phyloP scores from a whole-genome alignment of 768 basidiomycete genomes.

The Russula earlei region DNA sequence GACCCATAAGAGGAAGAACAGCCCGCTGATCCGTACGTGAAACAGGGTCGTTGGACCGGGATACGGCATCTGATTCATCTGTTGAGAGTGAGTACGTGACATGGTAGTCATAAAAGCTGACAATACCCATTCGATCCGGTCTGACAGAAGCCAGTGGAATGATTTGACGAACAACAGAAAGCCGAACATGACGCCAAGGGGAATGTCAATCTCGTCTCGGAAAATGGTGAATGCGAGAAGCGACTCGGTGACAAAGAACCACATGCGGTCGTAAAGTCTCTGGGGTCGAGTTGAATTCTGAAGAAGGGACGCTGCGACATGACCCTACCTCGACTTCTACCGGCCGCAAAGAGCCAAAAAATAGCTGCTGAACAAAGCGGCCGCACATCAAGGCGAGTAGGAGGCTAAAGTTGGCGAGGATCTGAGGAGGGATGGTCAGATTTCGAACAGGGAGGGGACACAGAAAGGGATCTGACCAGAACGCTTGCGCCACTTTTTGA shows the following conservation, averaged over 20 bases:
- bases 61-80: conserved; percentile 97
- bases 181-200: conserved; percentile 91
- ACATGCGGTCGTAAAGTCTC: conserved; percentile 91
- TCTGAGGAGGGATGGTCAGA: conserved; percentile 35
- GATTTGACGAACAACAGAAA: conserved; percentile 90
- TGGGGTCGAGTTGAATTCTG: conserved; percentile 28
- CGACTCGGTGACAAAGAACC: conserved; percentile 98
- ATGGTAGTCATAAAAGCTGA: background rate
- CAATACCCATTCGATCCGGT: conserved; percentile 91
- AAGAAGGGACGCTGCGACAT: background rate
- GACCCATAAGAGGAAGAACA: conserved; percentile 67
- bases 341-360: conserved; percentile 82
- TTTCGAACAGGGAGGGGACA: background rate
- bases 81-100: conserved; percentile 5
- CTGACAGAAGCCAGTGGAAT: conserved; percentile 94
- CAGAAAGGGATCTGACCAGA: conserved; percentile 45
- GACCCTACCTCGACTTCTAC: conserved; percentile 81
- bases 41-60: conserved; percentile 76
- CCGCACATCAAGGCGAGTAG: conserved; percentile 69
- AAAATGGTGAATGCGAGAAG: conserved; percentile 96
- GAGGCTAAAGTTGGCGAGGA: conserved; percentile 84
- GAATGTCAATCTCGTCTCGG: conserved; percentile 88
- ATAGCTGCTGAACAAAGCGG: conserved; percentile 71
- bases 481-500: conserved; percentile 89
- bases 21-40: conserved; percentile 69